Evolutionary conservation across 2,329 filamentous ascomycete species (phyloP).

Genomic region (Endocalyx cinctus): DNA sequence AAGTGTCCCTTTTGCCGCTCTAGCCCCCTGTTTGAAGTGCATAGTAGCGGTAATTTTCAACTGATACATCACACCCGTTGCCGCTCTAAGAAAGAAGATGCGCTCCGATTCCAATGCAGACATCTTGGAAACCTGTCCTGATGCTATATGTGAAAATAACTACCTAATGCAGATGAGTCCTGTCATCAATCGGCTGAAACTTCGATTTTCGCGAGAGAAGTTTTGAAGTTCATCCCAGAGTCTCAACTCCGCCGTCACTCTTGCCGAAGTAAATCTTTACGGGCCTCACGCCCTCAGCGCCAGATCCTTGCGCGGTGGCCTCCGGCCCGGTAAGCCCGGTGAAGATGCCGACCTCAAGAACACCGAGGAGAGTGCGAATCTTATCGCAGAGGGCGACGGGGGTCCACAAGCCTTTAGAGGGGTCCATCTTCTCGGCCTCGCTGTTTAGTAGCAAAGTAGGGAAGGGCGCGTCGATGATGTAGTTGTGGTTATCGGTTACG

Average conservation of each 20-base stretch:
- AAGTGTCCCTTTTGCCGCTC: too few relatives aligned
- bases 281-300: slow-evolving; percentile 87
- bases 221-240: slow-evolving; percentile 17
- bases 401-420: slow-evolving; percentile 69
- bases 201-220: too few relatives aligned
- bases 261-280: slow-evolving; percentile 94
- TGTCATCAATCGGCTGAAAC: too few relatives aligned
- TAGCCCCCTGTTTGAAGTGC: too few relatives aligned
- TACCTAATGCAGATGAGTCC: too few relatives aligned
- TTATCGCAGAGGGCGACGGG: slow-evolving; percentile 67
- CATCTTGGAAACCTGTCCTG: too few relatives aligned
- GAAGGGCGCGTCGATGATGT: slow-evolving; percentile 92
- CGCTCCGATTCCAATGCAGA: too few relatives aligned
- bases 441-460: slow-evolving; percentile 57
- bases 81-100: too few relatives aligned
- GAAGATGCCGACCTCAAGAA: slow-evolving; percentile 91
- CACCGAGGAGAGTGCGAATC: slow-evolving; percentile 78
- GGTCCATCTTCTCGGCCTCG: slow-evolving; percentile 42
- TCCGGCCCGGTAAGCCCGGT: slow-evolving; percentile 73
- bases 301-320: slow-evolving; percentile 45
- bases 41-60: too few relatives aligned
- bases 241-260: slow-evolving; percentile 65
- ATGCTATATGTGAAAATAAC: too few relatives aligned
- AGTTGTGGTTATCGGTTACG: slow-evolving; percentile 81
- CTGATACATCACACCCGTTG: too few relatives aligned